Base-by-base conservation (phyloP, 805 yeast species). In the Blastobotrys attinorum region DNA sequence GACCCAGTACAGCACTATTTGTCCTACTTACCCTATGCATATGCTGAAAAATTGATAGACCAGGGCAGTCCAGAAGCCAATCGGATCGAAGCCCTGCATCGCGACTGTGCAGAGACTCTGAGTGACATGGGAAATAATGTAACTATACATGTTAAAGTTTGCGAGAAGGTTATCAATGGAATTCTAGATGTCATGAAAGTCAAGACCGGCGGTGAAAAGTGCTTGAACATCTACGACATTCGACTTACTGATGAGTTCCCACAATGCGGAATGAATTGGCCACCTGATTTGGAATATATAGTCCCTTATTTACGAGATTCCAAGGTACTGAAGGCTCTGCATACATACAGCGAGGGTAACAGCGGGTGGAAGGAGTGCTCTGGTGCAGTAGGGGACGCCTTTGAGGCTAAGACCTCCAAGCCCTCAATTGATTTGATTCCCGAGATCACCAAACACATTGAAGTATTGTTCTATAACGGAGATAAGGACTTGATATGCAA, bases 201-300 rank as follows among this genome's bases (percentile, higher is more conserved):
- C 18, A 43, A 44, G 35, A 48, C 45, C 3, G 43, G 41, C 22
- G 46, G 42, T 4, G 46, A 43, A n/a, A 50, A 25, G 45, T 90
- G 98, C 60, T 52, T 76, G 55, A 92, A 92, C 63, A 78, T 88
- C 73, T 90, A 92, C 60, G 95, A 92, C 60, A 75, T 76, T 44
- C 73, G 82, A 31, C 64, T 83, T 42, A 68, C 64, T 31, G 96
- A 88, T 59, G 63, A 78, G 0, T 86, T 70, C 54, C 97, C 97
- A 0, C 65, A 82, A 0, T 92, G 98, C 64, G 97, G 97, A 4
- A 71, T 77, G 76, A 81, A 83, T 60, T 92, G 97, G 97, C 98
- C 98, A 0, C 72, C 72, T 16, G 80, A 72, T 46, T 66, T 82
- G 47, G 62, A 56, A 1, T 43, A 57, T 22, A 76, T 81, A 15